Conservation (phyloP, 2,329 filamentous ascomycete species). For the Colletotrichum paranaense region DNA sequence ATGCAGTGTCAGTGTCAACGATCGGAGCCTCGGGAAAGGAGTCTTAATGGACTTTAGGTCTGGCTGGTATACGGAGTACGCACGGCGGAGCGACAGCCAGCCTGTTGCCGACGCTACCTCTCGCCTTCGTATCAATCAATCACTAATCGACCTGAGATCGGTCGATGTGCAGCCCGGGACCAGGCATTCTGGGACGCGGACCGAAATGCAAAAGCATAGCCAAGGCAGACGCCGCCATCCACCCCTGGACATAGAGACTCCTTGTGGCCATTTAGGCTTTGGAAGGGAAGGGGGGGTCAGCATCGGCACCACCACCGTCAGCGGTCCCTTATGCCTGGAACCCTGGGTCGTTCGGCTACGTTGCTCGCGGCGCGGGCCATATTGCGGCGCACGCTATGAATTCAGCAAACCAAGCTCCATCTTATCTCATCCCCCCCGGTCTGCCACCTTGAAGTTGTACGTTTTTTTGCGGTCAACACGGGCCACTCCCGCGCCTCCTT, state of each 20-base stretch:
- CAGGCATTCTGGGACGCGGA: conserved; percentile 24
- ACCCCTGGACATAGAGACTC: not conserved
- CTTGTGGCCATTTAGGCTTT: not conserved
- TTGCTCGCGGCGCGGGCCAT: conserved; percentile 23
- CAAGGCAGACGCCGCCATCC: not conserved
- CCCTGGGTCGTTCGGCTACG: conserved; percentile 8
- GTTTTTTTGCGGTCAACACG: not conserved
- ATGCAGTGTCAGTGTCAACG: not conserved
- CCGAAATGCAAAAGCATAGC: conserved; percentile 19
- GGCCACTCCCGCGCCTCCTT: conserved; percentile 6
- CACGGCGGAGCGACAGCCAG: conserved; percentile 3
- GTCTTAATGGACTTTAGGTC: not conserved
- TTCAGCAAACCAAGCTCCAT: not conserved
- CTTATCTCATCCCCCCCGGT: conserved; percentile 15
- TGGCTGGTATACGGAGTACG: not conserved
- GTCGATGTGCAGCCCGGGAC: conserved; percentile 15
- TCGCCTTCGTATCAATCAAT: conserved; percentile 1
- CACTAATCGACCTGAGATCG: conserved; percentile 10
- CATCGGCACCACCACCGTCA: not conserved
- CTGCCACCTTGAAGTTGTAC: not conserved
- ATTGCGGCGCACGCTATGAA: not conserved
- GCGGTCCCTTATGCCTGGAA: not conserved
- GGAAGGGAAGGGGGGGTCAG: not conserved
- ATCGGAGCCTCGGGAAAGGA: not conserved
- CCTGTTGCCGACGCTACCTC: conserved; percentile 14